Base-by-base conservation (phyloP, 2,329 filamentous ascomycete species). In the Biscogniauxia sp. region DNA sequence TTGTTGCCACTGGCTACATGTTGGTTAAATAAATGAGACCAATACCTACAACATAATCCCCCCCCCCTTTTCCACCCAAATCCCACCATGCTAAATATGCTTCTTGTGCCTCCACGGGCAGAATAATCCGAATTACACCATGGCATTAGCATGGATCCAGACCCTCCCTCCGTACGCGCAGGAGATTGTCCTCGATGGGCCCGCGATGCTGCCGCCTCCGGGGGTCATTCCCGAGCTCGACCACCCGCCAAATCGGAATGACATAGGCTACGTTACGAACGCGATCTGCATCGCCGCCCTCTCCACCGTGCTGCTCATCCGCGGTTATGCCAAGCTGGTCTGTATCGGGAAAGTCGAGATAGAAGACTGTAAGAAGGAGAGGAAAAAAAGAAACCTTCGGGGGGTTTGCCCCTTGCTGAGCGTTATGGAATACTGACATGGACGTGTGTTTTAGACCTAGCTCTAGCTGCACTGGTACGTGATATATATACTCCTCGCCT, bases 351-450 rank as follows among this genome's bases (percentile, higher is more conserved):
- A 62, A 32, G 5, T 63, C 25, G 54, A 53, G 1, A 37, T 68
- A 6, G 66, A 67, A 59, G 68, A 70, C 37, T 66, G 67, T 70
- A 59, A 64, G 68, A 58, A 1, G 20, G 17, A 6, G 26, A 28
- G 9, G 28, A 32, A 7, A 32, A 32, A 32, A 9, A 32, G 11
- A 32, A 32, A 32, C 5, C 23, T 5, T 5, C 23, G 5, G 23
- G 5, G 23, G 23, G 23, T 23, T 5, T 23, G 2, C 23, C 5
- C 23, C 5, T 23, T 23, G 23, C 23, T 5, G 5, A 23, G 23
- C 2, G 20, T 56, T 23, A 13, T 41, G n/a, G 51, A 54, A 37
- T 3, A 26, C 5, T 45, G n/a, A 45, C 11, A 2, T 19, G 2
- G 15, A 26, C 41, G 17, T 13, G 5, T 50, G 20, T 13, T 26